Evolutionary conservation across 2,329 filamentous ascomycete species (phyloP).

Genomic region (Sporothrix inflata): DNA sequence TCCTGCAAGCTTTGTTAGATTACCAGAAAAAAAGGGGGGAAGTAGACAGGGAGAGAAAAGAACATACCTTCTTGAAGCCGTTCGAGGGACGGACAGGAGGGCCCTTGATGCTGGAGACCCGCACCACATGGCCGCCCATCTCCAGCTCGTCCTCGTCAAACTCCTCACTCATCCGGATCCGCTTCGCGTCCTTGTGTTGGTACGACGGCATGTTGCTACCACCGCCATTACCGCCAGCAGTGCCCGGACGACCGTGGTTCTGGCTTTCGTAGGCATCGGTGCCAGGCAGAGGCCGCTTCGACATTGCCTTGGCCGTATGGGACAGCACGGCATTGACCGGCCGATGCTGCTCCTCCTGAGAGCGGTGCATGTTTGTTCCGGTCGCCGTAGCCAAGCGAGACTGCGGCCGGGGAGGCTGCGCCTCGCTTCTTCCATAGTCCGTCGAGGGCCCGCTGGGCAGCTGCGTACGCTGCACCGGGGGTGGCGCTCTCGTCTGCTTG

Average conservation of each 20-base stretch:
- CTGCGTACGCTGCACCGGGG: conserved; percentile 61
- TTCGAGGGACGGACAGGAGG: conserved; percentile 83
- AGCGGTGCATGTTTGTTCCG: conserved; percentile 54
- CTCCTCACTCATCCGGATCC: conserved; percentile 75
- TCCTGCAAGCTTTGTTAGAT: conserved; percentile 50
- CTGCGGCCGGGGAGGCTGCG: conserved; percentile 48
- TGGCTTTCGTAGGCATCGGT: conserved; percentile 26
- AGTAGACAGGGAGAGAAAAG: background rate
- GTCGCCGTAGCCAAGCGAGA: conserved; percentile 62
- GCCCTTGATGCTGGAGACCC: conserved; percentile 67
- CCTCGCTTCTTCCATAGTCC: conserved; percentile 46
- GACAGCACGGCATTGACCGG: conserved; percentile 63
- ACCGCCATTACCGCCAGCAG: conserved; percentile 17
- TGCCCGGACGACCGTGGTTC: conserved; percentile 24
- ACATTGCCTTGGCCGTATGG: conserved; percentile 69
- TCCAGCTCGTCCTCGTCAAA: conserved; percentile 64
- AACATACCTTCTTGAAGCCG: conserved; percentile 66
- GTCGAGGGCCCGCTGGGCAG: conserved; percentile 50
- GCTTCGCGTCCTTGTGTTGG: conserved; percentile 73
- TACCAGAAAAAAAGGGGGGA: no score
- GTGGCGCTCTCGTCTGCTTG: conserved; percentile 66
- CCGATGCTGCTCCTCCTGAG: conserved; percentile 63
- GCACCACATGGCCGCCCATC: conserved; percentile 59
- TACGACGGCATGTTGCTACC: conserved; percentile 58
- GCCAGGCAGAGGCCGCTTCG: conserved; percentile 71